Base-by-base conservation (phyloP, 2,329 filamentous ascomycete genomes). In the Trichophyton rubrum region DNA sequence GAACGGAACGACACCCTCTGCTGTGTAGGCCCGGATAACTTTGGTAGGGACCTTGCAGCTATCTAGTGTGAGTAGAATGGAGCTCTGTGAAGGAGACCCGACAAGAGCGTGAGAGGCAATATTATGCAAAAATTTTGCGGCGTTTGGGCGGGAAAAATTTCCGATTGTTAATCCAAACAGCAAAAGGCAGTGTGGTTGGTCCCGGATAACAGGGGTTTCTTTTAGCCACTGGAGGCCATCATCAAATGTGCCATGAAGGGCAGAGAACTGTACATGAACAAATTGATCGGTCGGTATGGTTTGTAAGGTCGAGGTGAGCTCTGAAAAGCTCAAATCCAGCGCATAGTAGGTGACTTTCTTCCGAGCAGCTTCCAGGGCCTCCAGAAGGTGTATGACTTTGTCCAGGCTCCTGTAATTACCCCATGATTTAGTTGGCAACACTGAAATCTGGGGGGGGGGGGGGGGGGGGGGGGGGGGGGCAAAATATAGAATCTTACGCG, bases 281-380 rank as follows among this genome's bases (percentile, higher is more conserved):
- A 55, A 55, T 11, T 35, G 13, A 11, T 55, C 27, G 5, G 30
- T 35, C 0, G 51, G 27, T n/a, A 55, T 55, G 51, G 27, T 30
- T 35, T 55, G 27, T 11, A 55, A 15, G 6, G 51, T 55, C 7
- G 51, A 55, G 6, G 15, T 55, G 27, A 55, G 51, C 51, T 55
- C 51, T 3, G 27, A 20, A 27, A 55, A 35, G 27, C 51, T 55
- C 51, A 55, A 17, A 17, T 55, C 51, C 27, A 55, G 17, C 11
- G 51, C 51, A 27, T 55, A 55, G 51, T 55, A 55, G 51, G 51
- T 55, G 27, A 55, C 51, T 11, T 55, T 55, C 27, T 55, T 55
- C 51, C 22, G 24, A 17, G 51, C 51, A 33, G 24, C 51, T 35
- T 55, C 51, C 3, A 55, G 51, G 13, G 51, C 51, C 13, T 55